Evolutionary conservation across 495 filamentous ascomycete species (phyloP).

Genomic region (Tuber melanosporum): DNA sequence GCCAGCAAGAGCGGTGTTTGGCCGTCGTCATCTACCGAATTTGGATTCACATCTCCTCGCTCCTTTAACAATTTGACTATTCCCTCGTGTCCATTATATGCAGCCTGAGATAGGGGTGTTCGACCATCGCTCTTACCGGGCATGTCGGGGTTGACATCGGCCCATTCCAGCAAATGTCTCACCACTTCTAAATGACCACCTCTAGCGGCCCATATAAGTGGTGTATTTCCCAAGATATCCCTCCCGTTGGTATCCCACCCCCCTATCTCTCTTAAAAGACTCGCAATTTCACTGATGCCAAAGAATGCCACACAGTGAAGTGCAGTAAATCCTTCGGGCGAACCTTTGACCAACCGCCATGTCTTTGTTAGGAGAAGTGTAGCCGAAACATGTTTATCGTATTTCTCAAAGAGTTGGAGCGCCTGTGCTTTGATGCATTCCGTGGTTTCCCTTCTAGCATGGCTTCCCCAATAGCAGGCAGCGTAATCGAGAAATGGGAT

Average conservation of each 20-base stretch:
- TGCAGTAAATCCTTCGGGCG: not conserved
- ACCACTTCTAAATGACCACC: constrained; percentile 7
- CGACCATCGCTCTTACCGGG: not conserved
- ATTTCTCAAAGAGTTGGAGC: not conserved
- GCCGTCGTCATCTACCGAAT: not conserved
- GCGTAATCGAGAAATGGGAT: not conserved
- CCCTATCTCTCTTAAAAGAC: not conserved
- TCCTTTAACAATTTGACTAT: constrained; percentile 11
- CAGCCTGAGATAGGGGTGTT: constrained; percentile 12
- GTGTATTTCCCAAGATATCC: not conserved
- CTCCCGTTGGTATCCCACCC: not conserved
- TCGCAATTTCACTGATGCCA: not conserved
- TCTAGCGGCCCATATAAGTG: not conserved
- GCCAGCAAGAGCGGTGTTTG: constrained; percentile 5
- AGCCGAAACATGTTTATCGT: not conserved
- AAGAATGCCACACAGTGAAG: not conserved
- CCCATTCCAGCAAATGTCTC: constrained; percentile 2
- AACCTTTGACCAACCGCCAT: not conserved
- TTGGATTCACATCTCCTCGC: not conserved
- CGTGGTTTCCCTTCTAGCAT: not conserved
- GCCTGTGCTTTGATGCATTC: not conserved
- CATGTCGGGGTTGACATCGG: not conserved
- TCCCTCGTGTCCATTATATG: constrained; percentile 17
- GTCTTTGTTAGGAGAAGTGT: not conserved
- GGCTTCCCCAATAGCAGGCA: constrained; percentile 1